Evolutionary conservation across 176 grass and related monocot genomes (phyloP), one percentile per base, ranked within the genome.

Genomic region (Oryza glumipatula): DNA sequence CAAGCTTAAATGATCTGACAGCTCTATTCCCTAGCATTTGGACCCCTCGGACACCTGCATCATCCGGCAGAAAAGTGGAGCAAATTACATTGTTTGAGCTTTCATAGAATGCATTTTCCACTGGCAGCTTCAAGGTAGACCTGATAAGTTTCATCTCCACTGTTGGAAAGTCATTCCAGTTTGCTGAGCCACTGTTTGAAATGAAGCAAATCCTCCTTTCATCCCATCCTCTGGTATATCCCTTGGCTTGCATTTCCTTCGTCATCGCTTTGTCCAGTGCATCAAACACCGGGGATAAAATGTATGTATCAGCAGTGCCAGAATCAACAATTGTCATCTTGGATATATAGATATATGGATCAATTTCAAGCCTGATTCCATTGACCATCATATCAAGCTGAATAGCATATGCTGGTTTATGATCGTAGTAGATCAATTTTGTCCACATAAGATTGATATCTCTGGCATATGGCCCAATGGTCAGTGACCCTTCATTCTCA

Each of bases 141-240:
- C 74, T 58, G 0, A 41, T 15, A 21, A 88, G 83, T 61, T 35
- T 72, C 87, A 88, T 88, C 60, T 83, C 68, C 75, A 84, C 81
- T 35, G 23, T 17, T 21, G 86, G 80, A 10, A 83, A 21, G 33
- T 51, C 60, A 1, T 24, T 78, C 86, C 54, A 84, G 58, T 58
- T n/a, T 19, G 83, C 35, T 35, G 17, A 47, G 39, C 66, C 22
- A 9, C 60, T 15, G 14, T 6, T 8, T 17, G 23, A 24, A 6
- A 79, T 45, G 22, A 75, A 87, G 11, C 61, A 87, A 14, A 82
- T 39, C 21, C 28, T 64, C 1, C 76, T 58, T 22, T 15, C 38
- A 17, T 10, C 65, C 45, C 13, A 9, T 39, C 4, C 13, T 8
- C 65, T 8, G 32, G 43, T 2, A 51, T 88, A 87, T 39, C 72